Base-by-base conservation (phyloP, 306 rosid genomes). In the Hippophae tibetana region DNA sequence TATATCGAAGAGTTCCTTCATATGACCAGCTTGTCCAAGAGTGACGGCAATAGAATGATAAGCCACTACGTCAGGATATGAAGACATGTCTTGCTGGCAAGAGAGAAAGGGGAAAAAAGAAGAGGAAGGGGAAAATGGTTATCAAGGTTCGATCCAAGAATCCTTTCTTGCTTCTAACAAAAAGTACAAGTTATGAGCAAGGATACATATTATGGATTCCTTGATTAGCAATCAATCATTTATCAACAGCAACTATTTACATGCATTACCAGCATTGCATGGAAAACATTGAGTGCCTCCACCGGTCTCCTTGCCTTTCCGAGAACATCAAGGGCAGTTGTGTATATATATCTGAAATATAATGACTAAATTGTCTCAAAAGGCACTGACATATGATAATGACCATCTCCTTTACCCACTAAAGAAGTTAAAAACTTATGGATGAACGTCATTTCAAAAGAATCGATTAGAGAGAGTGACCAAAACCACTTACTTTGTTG, bases 11-110 rank as follows among this genome's bases (percentile, higher is more conserved):
- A 92, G 98, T 72, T 87, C 95, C 78, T 81, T 83, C 88, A 87
- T 79, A 56, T 81, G 73, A 57, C 98, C 98, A 42, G 85, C 93
- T 92, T 85, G 95, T 69, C 98, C 98, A 74, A 92, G 98, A 61
- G 96, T 81, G 59, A 87, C 83, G 54, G 95, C 87, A 69, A 85
- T 78, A 69, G 89, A 81, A 73, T 72, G 98, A 80, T 90, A 90
- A 65, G 98, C 84, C 47, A 90, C 93, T 68, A 87, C 66, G 76
- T 90, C 95, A 59, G 98, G 98, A 73, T 90, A 90, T 2, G 98
- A 70, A 60, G 98, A 83, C 75, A 87, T 71, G 41, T 87, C 82
- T 90, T 81, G 84, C 98, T 92, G 98, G 54, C 4, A 13, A 78
- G 44, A 80, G 25, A 60, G 75, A 74, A 58, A 59, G 61, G 78